These are phyloP conservation scores for Chaetomiaceae sp. DNA, from an alignment of 2,329 filamentous ascomycete genomes.

Conservation along the genomic window DNA sequence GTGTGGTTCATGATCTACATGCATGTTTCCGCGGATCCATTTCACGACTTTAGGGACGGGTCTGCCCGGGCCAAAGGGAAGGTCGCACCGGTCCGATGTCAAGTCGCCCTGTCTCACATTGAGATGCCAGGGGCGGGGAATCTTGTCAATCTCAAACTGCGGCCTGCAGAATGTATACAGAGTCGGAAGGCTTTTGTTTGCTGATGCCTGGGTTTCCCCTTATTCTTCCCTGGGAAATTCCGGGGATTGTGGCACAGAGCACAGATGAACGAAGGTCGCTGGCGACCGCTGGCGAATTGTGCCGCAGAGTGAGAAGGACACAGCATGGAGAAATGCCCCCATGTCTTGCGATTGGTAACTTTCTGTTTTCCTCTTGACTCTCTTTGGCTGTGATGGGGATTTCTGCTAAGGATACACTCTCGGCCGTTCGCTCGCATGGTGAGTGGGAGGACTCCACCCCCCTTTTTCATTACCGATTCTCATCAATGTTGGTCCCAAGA, in stretches of 20 bases:
- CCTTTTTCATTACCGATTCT: not conserved
- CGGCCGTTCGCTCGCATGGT: slow-evolving; percentile 2
- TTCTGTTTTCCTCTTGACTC: not conserved
- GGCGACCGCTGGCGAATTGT: not conserved
- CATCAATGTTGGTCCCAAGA: not conserved
- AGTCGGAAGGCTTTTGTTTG: not conserved
- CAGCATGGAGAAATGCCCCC: no score
- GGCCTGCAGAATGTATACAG: not conserved
- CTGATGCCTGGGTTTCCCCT: not conserved
- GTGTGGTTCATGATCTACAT: not conserved
- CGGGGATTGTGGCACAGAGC: slow-evolving; percentile 1
- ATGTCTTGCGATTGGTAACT: not conserved
- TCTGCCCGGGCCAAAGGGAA: not conserved
- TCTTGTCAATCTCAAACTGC: slow-evolving; percentile 10
- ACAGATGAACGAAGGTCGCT: not conserved
- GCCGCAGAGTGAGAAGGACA: not conserved
- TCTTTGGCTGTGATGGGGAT: not conserved
- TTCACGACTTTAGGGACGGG: slow-evolving; percentile 2
- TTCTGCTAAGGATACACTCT: not conserved
- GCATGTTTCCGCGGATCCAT: not conserved
- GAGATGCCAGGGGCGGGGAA: not conserved
- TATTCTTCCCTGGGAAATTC: not conserved
- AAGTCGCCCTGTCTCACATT: not conserved
- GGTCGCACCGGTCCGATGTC: not conserved
- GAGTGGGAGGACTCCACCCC: no score